Percentiles rank a stretch among this genome's conserved stretches.
Conservation (phyloP, 768 basidiomycete species). For the Leucocoprinus birnbaumii region DNA sequence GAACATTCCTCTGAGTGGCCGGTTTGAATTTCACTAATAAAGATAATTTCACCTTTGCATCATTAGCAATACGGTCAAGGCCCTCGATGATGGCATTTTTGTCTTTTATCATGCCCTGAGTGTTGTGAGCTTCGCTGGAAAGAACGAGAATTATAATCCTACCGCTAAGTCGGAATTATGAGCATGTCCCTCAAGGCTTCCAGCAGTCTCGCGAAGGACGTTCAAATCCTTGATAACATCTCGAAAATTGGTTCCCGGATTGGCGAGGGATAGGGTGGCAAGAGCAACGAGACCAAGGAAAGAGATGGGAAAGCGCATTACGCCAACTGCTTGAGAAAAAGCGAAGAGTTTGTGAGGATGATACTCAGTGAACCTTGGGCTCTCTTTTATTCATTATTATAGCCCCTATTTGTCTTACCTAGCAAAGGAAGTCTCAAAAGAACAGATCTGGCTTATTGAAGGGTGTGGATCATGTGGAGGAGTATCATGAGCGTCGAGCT, state of each 20-base stretch:
- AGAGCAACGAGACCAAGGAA: not conserved
- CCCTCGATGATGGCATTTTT: not conserved
- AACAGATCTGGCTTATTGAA: too few species aligned
- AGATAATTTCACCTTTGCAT: not conserved
- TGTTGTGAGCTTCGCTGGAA: not conserved
- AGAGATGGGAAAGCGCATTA: slow-evolving; percentile 2
- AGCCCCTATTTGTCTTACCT: too few species aligned
- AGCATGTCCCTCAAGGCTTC: not conserved
- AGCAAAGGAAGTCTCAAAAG: too few species aligned
- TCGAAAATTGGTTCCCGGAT: not conserved
- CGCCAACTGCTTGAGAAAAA: not conserved
- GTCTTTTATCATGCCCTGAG: not conserved
- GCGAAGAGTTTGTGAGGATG: too few species aligned
- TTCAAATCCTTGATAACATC: not conserved
- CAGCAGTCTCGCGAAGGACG: not conserved
- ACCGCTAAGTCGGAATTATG: not conserved
- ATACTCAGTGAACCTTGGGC: not conserved
- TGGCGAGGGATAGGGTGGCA: not conserved
- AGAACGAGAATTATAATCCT: not conserved
- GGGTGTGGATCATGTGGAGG: too few species aligned
- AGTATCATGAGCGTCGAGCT: too few species aligned
- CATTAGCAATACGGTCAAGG: not conserved
- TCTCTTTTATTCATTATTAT: too few species aligned
- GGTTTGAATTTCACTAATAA: too few species aligned
- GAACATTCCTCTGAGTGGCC: not conserved